Percentiles rank a stretch among this genome's conserved stretches.
phyloP scores from a whole-genome alignment of 768 basidiomycete species.

The Auricularia sp. region DNA sequence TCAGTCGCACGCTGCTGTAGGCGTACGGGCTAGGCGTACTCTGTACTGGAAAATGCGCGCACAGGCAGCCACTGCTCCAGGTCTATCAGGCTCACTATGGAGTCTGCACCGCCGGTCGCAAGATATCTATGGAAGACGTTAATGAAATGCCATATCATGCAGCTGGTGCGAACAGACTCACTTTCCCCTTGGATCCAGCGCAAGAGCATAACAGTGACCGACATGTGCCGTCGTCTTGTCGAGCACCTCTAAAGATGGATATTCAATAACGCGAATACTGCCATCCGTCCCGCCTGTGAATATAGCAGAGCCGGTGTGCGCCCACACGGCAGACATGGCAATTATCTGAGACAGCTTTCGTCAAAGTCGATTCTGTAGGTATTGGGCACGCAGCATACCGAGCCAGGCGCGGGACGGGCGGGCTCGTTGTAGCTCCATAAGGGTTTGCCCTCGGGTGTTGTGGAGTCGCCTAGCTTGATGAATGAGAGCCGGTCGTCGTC shows the following conservation, averaged over 20 bases:
- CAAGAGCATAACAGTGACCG: conserved; percentile 67
- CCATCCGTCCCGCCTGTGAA: conserved; percentile 49
- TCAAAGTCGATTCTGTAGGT: neutral
- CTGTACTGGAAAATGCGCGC: conserved; percentile 68
- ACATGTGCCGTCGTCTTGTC: conserved; percentile 68
- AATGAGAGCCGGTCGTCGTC: conserved; percentile 52
- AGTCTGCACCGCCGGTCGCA: conserved; percentile 72
- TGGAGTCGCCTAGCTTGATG: conserved; percentile 42
- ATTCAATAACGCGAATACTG: conserved; percentile 61
- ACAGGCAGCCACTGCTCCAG: conserved; percentile 71
- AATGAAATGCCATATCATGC: neutral
- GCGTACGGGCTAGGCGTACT: conserved; percentile 40
- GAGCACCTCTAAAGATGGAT: conserved; percentile 47
- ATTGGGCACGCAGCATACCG: conserved; percentile 15
- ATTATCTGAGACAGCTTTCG: conserved; percentile 22
- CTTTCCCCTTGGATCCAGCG: conserved; percentile 74
- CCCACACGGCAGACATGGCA: conserved; percentile 58
- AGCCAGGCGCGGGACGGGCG: conserved; percentile 19
- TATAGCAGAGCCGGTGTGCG: conserved; percentile 63
- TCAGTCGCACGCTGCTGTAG: neutral
- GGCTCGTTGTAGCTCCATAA: conserved; percentile 26
- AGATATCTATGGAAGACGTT: conserved; percentile 42
- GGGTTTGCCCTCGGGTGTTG: conserved; percentile 44
- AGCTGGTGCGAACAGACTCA: conserved; percentile 15
- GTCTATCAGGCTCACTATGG: conserved; percentile 77